These are phyloP conservation scores for Lobosporangium transversale DNA, from an alignment of 192 early-diverging fungal genomes.

Conservation along the genomic window DNA sequence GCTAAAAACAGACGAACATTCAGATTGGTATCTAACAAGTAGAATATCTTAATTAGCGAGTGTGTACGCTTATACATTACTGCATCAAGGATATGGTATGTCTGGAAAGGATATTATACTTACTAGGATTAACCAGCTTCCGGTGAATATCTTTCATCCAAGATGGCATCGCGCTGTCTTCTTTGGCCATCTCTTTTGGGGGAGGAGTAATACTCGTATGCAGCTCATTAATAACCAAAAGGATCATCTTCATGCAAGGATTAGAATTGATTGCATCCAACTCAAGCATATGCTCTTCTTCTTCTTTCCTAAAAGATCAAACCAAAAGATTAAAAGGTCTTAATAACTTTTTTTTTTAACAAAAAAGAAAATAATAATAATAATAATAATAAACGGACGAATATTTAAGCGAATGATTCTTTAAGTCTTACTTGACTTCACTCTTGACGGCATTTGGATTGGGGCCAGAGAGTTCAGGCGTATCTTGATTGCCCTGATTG, in stretches of 20 bases:
- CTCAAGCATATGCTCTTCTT: constrained; percentile 48
- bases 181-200: constrained; percentile 26
- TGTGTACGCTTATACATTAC: no score
- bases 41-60: no score
- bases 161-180: constrained; percentile 56
- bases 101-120: no score
- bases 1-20: constrained; percentile 73
- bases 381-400: no score
- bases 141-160: constrained; percentile 74
- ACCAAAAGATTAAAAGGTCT: background rate
- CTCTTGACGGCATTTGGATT: constrained; percentile 2
- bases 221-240: constrained; percentile 66
- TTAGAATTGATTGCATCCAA: constrained; percentile 67
- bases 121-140: constrained; percentile 58
- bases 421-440: constrained; percentile 10
- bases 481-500: background rate
- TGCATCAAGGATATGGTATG: no score
- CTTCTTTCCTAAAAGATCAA: background rate
- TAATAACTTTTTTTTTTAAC: background rate
- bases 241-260: constrained; percentile 69
- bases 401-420: no score
- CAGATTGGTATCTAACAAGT: constrained; percentile 60
- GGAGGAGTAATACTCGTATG: constrained; percentile 55
- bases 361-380: background rate
- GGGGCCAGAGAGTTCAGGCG: no score